Evolutionary conservation across 1,139 yeast species (phyloP).

Genomic region (Suhomyces chickasaworum): DNA sequence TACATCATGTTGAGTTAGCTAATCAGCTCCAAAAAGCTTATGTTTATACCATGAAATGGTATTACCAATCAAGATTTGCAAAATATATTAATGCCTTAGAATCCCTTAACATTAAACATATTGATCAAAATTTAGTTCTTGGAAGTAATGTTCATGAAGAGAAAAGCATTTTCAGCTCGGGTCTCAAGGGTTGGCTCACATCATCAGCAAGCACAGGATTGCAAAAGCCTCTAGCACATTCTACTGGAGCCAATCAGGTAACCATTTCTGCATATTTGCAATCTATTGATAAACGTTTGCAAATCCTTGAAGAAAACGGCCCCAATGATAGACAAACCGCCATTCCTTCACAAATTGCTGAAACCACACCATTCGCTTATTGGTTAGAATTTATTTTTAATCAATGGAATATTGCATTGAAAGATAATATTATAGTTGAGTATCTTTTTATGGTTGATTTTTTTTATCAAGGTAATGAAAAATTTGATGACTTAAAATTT

Average conservation of each 20-base stretch:
- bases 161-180: conserved; percentile 29
- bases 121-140: conserved; percentile 55
- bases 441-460: conserved; percentile 73
- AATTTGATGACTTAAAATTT: conserved; percentile 23
- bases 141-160: conserved; percentile 42
- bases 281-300: conserved; percentile 58
- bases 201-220: conserved; percentile 8
- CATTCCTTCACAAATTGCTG: conserved; percentile 85
- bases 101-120: conserved; percentile 53
- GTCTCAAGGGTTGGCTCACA: conserved; percentile 33
- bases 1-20: conserved; percentile 65
- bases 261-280: conserved; percentile 51
- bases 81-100: conserved; percentile 79
- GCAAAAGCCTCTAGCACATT: conserved; percentile 11
- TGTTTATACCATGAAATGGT: conserved; percentile 89
- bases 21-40: conserved; percentile 80
- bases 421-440: conserved; percentile 80
- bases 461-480: conserved; percentile 56
- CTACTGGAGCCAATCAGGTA: conserved; percentile 16
- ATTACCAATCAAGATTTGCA: conserved; percentile 76
- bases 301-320: conserved; percentile 37
- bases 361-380: conserved; percentile 64
- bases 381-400: conserved; percentile 75
- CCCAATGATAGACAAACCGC: conserved; percentile 56
- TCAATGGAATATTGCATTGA: conserved; percentile 70